Evolutionary conservation across 2,329 filamentous ascomycete species (phyloP), one percentile per base, ranked within the genome.

Genomic region (Helicocarpus griseus): DNA sequence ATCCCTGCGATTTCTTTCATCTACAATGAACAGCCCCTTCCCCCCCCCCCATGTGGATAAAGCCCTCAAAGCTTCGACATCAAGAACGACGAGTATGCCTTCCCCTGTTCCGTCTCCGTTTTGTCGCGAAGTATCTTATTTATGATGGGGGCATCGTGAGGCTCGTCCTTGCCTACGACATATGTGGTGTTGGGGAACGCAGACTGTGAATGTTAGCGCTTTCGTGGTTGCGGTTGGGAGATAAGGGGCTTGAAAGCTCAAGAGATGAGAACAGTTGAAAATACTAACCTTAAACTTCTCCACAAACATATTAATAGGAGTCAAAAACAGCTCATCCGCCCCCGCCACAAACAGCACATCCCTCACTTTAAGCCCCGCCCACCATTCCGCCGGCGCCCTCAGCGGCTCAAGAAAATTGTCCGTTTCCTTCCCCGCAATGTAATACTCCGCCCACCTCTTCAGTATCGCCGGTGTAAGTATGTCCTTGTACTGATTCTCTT

Each of bases 391-490:
- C 1, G 73, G 67, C 1, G 79, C 80, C 6, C 60, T 59, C 7
- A 67, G 65, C 0, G 80, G 68, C 59, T 82, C 76, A 28, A 70
- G 80, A 59, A 82, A 85, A 40, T 72, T 66, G 55, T 80, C 77
- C 7, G 61, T 58, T 19, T 51, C 50, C 26, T 61, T 56, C 4
- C 57, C 56, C 26, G 70, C 73, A 24, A 81, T 61, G 58, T 78
- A 81, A 1, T 73, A 70, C 1, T 57, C 51, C 1, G 68, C 64
- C 78, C 78, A 83, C 1, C 70, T 66, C 0, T 57, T 58, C 1
- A 73, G 69, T 0, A 70, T 62, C 0, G 60, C 58, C 0, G 62
- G 59, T 11, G 70, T 67, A 40, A 83, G 69, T 49, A 76, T 64
- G 58, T 83, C 80, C 39, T 74, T 77, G 22, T 72, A 66, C 2